Base-by-base conservation (phyloP, 225 moss, liverwort and hornwort genomes). In the Antitrichia curtipendula region DNA sequence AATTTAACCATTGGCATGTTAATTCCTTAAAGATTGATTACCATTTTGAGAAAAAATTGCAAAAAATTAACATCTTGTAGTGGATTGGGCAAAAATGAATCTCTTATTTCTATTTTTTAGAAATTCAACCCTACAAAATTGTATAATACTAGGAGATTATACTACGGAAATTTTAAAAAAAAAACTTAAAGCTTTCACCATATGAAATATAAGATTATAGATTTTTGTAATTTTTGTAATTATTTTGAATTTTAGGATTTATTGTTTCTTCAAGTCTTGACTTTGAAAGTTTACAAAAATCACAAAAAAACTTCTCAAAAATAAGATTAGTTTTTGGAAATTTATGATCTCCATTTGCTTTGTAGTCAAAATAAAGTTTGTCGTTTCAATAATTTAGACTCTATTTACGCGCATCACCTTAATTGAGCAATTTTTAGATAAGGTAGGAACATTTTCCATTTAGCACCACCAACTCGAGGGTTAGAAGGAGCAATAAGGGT, bases 391-490 rank as follows among this genome's bases (percentile, higher is more conserved):
- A 5, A 49, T 50, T 75, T 50, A 34, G 4, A 50, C 0, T 75
- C 21, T 43, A 43, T 71, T 3, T 21, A 8, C 10, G 2, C 0
- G 50, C 32, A 50, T 32, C 7, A 50, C 29, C 2, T 21, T 13
- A 20, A 74, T 32, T 12, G 20, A 74, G 32, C 1, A 32, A 0
- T 32, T 20, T n/a, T 7, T 29, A 21, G 20, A 50, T 34, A 8
- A 31, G 2, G 7, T 21, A 75, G 4, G 19, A 32, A 1, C 4
- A 31, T 38, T 10, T 38, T 31, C 2, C 12, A 32, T 20, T 32
- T 20, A 74, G 12, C 1, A 0, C 21, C 13, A 50, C 32, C 1
- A 50, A 50, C 2, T 22, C 0, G 1, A 34, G 3, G 8, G 5
- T 1, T 0, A 2, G 1, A 34, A 50, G 3, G 8, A 50, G 10